These are phyloP conservation scores for Lachnellula hyalina DNA, from an alignment of 2,329 filamentous ascomycete species.

Conservation along the genomic window DNA sequence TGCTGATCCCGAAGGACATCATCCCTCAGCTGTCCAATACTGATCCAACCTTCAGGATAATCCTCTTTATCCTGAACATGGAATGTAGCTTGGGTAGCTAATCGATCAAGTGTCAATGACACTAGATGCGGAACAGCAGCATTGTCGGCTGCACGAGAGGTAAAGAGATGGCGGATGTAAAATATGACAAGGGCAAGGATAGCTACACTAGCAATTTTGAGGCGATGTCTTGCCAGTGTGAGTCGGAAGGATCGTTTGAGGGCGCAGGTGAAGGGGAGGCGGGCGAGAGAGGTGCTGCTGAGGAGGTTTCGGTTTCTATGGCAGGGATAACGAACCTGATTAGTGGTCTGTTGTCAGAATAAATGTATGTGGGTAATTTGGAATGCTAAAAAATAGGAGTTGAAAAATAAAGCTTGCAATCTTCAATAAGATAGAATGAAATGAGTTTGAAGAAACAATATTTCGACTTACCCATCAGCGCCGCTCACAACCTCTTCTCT, in stretches of 20 bases:
- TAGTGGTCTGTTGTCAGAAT: conserved; percentile 64
- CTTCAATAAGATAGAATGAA: too few species aligned
- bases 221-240: conserved; percentile 80
- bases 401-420: conserved; percentile 7
- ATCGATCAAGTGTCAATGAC: conserved; percentile 73
- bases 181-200: conserved; percentile 43
- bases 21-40: conserved; percentile 83
- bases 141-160: conserved; percentile 57
- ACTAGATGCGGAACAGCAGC: conserved; percentile 74
- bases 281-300: conserved; percentile 84
- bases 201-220: conserved; percentile 68
- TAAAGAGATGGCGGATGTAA: conserved; percentile 62
- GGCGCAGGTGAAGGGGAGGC: conserved; percentile 80
- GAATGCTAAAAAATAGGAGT: conserved; percentile 9
- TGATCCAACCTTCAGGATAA: conserved; percentile 72
- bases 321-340: conserved; percentile 72
- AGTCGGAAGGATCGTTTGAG: conserved; percentile 72
- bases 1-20: conserved; percentile 84
- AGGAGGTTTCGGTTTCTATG: conserved; percentile 69
- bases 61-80: conserved; percentile 57
- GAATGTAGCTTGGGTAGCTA: conserved; percentile 79
- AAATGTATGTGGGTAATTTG: conserved; percentile 35
- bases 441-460: too few species aligned
- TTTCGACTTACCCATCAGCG: conserved; percentile 45
- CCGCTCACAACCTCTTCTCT: conserved; percentile 56